A percentile compares a stretch with the other conserved stretches of the same genome.
Conservation (phyloP, 73 alveolate species). For the Durusdinium trenchii region DNA sequence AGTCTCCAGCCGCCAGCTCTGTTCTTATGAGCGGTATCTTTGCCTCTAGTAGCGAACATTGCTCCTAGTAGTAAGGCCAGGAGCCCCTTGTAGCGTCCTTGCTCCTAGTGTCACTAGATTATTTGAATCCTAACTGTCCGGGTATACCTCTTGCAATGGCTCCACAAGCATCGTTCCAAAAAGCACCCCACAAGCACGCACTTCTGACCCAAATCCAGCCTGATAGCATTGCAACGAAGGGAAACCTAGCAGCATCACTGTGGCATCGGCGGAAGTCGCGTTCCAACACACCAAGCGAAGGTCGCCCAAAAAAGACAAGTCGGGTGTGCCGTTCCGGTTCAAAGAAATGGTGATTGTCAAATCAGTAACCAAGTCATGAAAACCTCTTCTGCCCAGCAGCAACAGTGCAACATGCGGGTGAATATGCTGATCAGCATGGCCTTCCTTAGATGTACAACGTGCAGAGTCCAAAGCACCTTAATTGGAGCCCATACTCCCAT, state of each 20-base stretch:
- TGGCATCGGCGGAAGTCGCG: background rate
- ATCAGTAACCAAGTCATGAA: too few species aligned
- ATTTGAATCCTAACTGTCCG: background rate
- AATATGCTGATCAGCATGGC: slow-evolving; percentile 2
- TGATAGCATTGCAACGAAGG: slow-evolving; percentile 46
- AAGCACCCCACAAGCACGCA: background rate
- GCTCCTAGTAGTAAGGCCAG: too few species aligned
- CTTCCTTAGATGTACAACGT: slow-evolving; percentile 1
- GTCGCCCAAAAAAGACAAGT: background rate
- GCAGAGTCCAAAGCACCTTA: background rate
- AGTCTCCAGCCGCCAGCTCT: background rate
- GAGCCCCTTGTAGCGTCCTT: too few species aligned
- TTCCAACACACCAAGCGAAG: background rate
- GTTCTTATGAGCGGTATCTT: background rate
- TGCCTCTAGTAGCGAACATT: too few species aligned
- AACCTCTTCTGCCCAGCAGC: slow-evolving; percentile 11
- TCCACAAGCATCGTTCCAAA: background rate
- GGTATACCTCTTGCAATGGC: background rate
- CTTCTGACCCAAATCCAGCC: background rate
- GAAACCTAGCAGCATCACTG: slow-evolving; percentile 16
- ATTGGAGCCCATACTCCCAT: background rate
- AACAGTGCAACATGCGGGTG: slow-evolving; percentile 79
- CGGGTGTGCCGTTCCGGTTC: background rate
- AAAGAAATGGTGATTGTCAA: background rate
- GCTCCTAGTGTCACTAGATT: background rate